phyloP scores from a whole-genome alignment of 1,284 basidiomycete species.

The Boletus sp. region DNA sequence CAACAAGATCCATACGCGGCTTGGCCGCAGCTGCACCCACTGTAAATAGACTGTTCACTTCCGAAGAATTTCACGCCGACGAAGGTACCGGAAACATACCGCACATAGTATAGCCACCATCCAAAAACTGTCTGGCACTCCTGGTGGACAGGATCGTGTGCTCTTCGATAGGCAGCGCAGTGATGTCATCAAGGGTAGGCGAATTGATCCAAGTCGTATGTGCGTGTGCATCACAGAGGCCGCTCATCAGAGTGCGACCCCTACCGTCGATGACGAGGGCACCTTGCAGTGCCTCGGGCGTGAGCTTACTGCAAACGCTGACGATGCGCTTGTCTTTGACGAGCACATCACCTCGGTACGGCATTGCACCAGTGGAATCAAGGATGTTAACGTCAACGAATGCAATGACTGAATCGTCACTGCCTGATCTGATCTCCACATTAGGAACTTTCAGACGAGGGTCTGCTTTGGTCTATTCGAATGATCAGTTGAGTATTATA shows the following conservation, averaged over 20 bases:
- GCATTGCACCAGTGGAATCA: slow-evolving; percentile 31
- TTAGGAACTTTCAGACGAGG: slow-evolving; percentile 22
- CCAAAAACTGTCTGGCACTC: slow-evolving; percentile 29
- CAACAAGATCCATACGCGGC: slow-evolving; percentile 28
- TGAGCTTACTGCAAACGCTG: slow-evolving; percentile 23
- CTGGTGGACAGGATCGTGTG: slow-evolving; percentile 25
- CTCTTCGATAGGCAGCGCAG: slow-evolving; percentile 25
- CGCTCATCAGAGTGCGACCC: slow-evolving; percentile 31
- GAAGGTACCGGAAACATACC: slow-evolving; percentile 11
- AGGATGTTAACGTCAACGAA: slow-evolving; percentile 33
- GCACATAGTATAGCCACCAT: slow-evolving; percentile 34
- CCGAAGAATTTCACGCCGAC: background rate
- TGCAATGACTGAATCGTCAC: slow-evolving; percentile 22
- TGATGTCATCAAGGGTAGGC: slow-evolving; percentile 25
- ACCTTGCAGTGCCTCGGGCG: slow-evolving; percentile 16
- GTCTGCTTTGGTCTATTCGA: slow-evolving; percentile 22
- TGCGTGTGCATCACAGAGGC: slow-evolving; percentile 30
- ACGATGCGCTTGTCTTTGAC: slow-evolving; percentile 31
- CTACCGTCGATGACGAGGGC: slow-evolving; percentile 23
- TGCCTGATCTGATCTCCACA: slow-evolving; percentile 27
- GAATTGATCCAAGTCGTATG: slow-evolving; percentile 29
- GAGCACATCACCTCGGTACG: slow-evolving; percentile 33
- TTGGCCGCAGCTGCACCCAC: slow-evolving; percentile 33
- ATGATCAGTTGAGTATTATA: background rate
- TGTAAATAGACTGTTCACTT: background rate